A percentile compares a stretch with the other conserved stretches of the same genome.
Evolutionary conservation across 2,329 filamentous ascomycete species (phyloP).

Genomic region (Microthyrium microscopicum): DNA sequence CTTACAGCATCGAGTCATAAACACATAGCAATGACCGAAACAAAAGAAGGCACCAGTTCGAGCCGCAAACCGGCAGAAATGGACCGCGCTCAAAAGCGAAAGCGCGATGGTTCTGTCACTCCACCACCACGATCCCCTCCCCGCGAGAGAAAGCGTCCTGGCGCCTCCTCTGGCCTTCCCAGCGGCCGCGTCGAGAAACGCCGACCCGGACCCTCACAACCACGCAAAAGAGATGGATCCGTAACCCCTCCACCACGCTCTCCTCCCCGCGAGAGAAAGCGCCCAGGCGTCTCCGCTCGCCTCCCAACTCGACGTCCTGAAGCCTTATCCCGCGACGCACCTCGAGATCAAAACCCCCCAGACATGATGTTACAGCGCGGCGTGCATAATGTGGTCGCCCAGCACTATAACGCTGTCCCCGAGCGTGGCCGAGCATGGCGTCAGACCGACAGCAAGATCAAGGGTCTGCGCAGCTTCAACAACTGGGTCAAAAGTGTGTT

Average conservation of each 20-base stretch:
- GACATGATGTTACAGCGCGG: too few species aligned
- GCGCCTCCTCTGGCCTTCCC: slow-evolving; percentile 4
- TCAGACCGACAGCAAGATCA: slow-evolving; percentile 85
- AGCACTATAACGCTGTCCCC: slow-evolving; percentile 93
- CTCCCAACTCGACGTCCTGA: slow-evolving; percentile 4
- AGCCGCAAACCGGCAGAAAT: too few species aligned
- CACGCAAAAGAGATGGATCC: too few species aligned
- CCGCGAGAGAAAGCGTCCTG: slow-evolving; percentile 8
- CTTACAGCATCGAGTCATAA: too few species aligned
- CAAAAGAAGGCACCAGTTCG: too few species aligned
- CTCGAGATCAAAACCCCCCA: background rate
- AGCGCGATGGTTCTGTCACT: too few species aligned
- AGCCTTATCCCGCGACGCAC: background rate
- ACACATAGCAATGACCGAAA: too few species aligned
- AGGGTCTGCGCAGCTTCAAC: slow-evolving; percentile 85
- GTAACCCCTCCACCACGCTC: slow-evolving; percentile 8
- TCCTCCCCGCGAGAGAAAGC: slow-evolving; percentile 9
- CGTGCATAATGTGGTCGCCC: slow-evolving; percentile 70
- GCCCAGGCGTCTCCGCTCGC: slow-evolving; percentile 7
- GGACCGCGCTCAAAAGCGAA: too few species aligned
- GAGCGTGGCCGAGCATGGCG: slow-evolving; percentile 90
- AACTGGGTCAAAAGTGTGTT: slow-evolving; percentile 98
- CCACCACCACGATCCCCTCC: slow-evolving; percentile 9
- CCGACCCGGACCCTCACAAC: too few species aligned
- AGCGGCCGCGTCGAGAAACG: too few species aligned